Evolutionary conservation across 2,329 filamentous ascomycete species (phyloP), one percentile per base, ranked within the genome.

Genomic region (Chaetomiaceae sp.): DNA sequence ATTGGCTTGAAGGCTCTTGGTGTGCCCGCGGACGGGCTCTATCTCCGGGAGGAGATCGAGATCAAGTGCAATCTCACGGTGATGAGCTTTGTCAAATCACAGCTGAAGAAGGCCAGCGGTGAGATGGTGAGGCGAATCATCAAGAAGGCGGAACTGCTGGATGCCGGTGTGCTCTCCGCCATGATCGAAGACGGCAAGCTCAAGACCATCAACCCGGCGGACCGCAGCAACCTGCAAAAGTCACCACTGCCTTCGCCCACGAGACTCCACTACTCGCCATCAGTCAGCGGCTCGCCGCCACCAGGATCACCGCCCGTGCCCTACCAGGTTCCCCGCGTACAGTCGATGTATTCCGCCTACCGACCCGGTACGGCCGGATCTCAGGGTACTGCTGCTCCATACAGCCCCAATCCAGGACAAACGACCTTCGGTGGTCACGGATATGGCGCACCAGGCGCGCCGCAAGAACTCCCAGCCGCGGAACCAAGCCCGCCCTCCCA

Each of bases 141-240:
- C 61, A 85, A 85, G 62, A 87, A 87, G 70, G 84, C 84, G 0
- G 82, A 85, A 65, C 70, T 87, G 19, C 71, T 87, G 34, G 84
- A 87, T 59, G 72, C 82, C 5, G 84, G 84, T 14, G 73, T 79
- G 16, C 70, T 87, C 43, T 77, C 80, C 37, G 83, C 80, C 49
- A 85, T 87, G 60, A 62, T 64, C 5, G 55, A 62, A 48, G 56
- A 62, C 41, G 62, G 62, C 6, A 60, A 56, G 54, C 57, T 63
- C 23, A 61, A 57, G 54, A 62, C 62, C 4, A 49, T 61, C 44
- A 64, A 79, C 60, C 76, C 75, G 5, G 74, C 73, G 56, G 76
- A 79, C 60, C 69, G 74, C 8, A 72, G 74, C n/a, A 63, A 62
- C 49, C 58, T 61, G n/a, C 9, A 50, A 31, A 50, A 33, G n/a